Percentiles rank a stretch among this genome's conserved stretches.
phyloP scores from a whole-genome alignment of 192 early-diverging fungal genomes.

The Cetraspora pellucida region DNA sequence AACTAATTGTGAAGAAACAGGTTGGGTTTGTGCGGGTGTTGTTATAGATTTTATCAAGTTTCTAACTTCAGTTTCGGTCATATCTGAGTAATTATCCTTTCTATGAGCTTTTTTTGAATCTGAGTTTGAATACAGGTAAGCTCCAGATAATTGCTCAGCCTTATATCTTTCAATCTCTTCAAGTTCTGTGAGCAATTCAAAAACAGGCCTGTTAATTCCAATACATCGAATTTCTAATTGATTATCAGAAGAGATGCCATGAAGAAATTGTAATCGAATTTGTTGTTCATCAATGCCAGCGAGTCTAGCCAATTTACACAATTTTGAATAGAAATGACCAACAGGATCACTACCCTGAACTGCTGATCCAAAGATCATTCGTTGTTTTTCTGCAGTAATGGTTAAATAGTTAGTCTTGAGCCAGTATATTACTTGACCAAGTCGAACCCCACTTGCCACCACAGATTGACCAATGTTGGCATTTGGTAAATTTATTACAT shows the following conservation, averaged over 20 bases:
- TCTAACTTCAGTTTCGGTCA: background rate
- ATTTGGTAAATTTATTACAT: too few species aligned
- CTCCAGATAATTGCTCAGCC: conserved; percentile 1
- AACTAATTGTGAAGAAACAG: background rate
- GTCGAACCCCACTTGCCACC: background rate
- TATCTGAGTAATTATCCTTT: background rate
- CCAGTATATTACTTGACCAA: conserved; percentile 5
- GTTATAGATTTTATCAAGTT: background rate
- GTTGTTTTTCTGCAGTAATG: background rate
- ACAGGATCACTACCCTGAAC: conserved; percentile 5
- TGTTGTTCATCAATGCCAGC: background rate
- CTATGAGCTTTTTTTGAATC: background rate
- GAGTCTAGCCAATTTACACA: conserved; percentile 3
- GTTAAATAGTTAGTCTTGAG: too few species aligned
- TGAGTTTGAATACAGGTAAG: background rate
- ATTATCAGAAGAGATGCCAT: conserved; percentile 21
- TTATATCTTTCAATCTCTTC: conserved; percentile 29
- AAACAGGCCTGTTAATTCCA: background rate
- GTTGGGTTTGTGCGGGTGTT: background rate
- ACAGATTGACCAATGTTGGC: too few species aligned
- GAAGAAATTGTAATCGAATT: background rate
- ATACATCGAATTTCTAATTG: conserved; percentile 27
- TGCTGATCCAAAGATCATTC: background rate
- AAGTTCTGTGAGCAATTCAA: conserved; percentile 10
- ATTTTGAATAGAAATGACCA: conserved; percentile 7